phyloP scores from a whole-genome alignment of 805 yeast genomes.

The Ogataea polymorpha region DNA sequence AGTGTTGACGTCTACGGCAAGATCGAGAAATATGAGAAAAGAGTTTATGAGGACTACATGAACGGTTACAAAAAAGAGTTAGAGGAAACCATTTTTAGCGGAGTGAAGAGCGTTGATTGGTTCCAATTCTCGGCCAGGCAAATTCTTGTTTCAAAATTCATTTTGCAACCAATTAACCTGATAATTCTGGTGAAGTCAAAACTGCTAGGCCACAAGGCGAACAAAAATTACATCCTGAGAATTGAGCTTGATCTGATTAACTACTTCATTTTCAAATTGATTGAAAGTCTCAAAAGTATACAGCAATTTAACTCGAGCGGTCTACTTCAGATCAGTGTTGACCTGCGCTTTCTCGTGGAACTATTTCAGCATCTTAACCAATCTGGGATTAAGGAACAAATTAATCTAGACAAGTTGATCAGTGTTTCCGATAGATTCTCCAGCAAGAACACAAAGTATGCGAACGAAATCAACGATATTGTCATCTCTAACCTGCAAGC shows the following conservation, averaged over 20 bases:
- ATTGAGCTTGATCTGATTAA: constrained; percentile 24
- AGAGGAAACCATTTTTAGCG: constrained; percentile 38
- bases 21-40: constrained; percentile 47
- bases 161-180: constrained; percentile 24
- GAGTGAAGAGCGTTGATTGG: constrained; percentile 44
- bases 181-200: constrained; percentile 28
- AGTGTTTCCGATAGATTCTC: constrained; percentile 21
- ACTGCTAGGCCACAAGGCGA: constrained; percentile 18
- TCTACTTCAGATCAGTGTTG: constrained; percentile 23
- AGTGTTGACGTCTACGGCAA: constrained; percentile 43
- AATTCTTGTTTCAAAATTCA: constrained; percentile 20
- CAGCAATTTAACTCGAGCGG: constrained; percentile 26
- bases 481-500: constrained; percentile 18
- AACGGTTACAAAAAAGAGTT: constrained; percentile 44
- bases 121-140: constrained; percentile 16
- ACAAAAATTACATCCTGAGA: constrained; percentile 18
- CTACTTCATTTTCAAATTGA: constrained; percentile 22
- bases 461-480: constrained; percentile 16
- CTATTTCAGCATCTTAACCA: constrained; percentile 23
- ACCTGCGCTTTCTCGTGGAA: constrained; percentile 21
- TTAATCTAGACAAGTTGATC: constrained; percentile 20
- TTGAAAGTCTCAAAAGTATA: constrained; percentile 20
- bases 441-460: constrained; percentile 18
- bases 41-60: constrained; percentile 52
- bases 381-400: constrained; percentile 13